These are phyloP conservation scores for Powellomyces hirtus DNA, from an alignment of 192 early-diverging fungal genomes.

Conservation along the genomic window DNA sequence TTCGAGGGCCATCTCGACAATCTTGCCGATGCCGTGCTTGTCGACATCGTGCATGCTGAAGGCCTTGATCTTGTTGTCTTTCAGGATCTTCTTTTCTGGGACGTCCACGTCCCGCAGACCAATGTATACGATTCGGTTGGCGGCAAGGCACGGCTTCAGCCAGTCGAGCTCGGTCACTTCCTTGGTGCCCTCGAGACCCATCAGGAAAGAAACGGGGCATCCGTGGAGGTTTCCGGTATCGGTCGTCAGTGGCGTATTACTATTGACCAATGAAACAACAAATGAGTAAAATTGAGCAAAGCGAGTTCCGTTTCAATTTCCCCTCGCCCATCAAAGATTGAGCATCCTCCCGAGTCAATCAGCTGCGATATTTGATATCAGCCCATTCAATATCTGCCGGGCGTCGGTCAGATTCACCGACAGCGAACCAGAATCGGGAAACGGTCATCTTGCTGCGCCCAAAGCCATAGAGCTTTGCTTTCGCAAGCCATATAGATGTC, in stretches of 20 bases:
- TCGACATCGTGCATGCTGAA: conserved; percentile 97
- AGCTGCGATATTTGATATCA: too few species aligned
- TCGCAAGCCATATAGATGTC: too few species aligned
- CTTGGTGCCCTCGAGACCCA: conserved; percentile 67
- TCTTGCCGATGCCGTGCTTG: conserved; percentile 85
- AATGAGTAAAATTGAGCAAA: background rate
- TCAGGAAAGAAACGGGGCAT: conserved; percentile 88
- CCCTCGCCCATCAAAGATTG: too few species aligned
- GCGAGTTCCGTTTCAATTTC: background rate
- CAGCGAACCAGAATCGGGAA: too few species aligned
- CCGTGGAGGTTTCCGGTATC: conserved; percentile 93
- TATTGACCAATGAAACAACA: conserved; percentile 46
- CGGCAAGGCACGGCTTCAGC: conserved; percentile 73
- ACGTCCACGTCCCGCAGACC: conserved; percentile 92
- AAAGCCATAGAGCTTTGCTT: too few species aligned
- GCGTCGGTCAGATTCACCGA: too few species aligned
- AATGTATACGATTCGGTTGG: conserved; percentile 88
- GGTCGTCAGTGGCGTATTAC: conserved; percentile 85
- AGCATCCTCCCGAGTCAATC: too few species aligned
- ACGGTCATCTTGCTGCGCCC: too few species aligned
- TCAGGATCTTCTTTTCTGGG: conserved; percentile 81
- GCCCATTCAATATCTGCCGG: too few species aligned
- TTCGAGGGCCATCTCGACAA: conserved; percentile 91
- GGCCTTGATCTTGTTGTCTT: conserved; percentile 82
- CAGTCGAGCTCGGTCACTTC: conserved; percentile 68